phyloP scores from a whole-genome alignment of 1,284 basidiomycete species.

The Ustilago tritici region DNA sequence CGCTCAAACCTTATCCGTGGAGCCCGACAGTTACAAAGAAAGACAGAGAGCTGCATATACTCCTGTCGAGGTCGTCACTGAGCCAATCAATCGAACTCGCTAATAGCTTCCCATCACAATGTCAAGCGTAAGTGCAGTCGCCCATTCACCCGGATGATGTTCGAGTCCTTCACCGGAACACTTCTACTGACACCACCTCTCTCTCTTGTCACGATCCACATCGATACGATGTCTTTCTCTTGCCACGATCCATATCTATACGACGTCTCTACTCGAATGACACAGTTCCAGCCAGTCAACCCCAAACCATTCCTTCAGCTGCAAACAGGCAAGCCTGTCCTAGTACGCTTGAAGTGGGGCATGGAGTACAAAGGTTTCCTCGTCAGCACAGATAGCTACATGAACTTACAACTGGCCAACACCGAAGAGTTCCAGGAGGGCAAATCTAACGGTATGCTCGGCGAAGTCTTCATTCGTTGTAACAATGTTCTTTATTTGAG shows the following conservation, averaged over 20 bases:
- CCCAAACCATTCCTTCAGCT: conserved; percentile 99
- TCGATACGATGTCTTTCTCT: neutral
- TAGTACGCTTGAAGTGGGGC: conserved; percentile 97
- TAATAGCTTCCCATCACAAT: conserved; percentile 7
- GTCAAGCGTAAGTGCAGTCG: conserved; percentile 36
- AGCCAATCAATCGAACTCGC: too few species aligned
- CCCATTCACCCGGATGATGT: neutral
- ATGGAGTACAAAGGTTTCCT: conserved; percentile 99
- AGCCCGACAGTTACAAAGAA: too few species aligned
- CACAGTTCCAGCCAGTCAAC: conserved; percentile 87
- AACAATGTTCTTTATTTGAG: conserved; percentile 68
- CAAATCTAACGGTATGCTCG: conserved; percentile 91
- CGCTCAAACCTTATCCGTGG: too few species aligned
- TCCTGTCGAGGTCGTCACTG: too few species aligned
- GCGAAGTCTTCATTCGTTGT: conserved; percentile 95
- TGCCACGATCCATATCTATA: neutral
- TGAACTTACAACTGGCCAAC: conserved; percentile 99
- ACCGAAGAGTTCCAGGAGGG: conserved; percentile 98
- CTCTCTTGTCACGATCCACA: neutral
- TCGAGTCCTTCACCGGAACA: neutral
- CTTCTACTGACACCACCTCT: neutral
- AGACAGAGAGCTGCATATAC: too few species aligned
- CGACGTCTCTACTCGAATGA: neutral
- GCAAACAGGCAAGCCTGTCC: conserved; percentile 95
- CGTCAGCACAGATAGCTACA: conserved; percentile 97